Evolutionary conservation across 2,329 filamentous ascomycete genomes (phyloP), one percentile per base, ranked within the genome.

Genomic region (Hymenoscyphus albidus): DNA sequence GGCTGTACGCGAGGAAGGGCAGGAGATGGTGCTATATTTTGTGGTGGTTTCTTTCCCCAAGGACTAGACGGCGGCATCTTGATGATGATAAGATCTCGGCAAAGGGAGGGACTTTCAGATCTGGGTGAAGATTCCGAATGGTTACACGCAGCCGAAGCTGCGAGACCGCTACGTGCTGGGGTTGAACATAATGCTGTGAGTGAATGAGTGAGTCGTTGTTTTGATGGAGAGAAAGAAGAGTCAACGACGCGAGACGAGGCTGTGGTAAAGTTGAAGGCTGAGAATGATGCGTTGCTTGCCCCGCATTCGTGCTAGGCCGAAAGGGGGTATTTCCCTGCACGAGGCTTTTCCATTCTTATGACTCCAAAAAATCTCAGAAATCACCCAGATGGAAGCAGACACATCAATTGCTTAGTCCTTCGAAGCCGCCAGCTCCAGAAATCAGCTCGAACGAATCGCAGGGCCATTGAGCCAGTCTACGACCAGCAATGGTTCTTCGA

Each of bases 11-110:
- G 69, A n/a, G 74, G 69, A 65, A 73, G 69, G 4, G 66, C 68
- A 55, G 67, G 62, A 18, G 66, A 40, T 12, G 68, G 59, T 61
- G 59, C 67, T 76, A 72, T 82, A 77, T 76, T 81, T 70, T 70
- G 68, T 65, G 67, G 64, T 68, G 62, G 64, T 67, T 73, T 74
- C 70, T 73, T 75, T 69, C 70, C 71, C 74, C 73, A 74, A 62
- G 74, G 71, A 63, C 64, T 74, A n/a, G 66, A 70, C 69, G 73
- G 72, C 67, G 74, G 65, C 74, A 76, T 75, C 59, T 65, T 71
- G 67, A 65, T 62, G 55, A 57, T 57, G 38, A 61, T 58, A 40
- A 63, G 64, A 62, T 64, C 55, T 66, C 59, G 67, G 64, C 58
- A 55, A 59, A 42, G 58, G 38, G 64, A 60, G 60, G 35, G 58